These are phyloP conservation scores for Coccinonectria pachysandricola DNA, from an alignment of 2,329 filamentous ascomycete species.

Conservation along the genomic window DNA sequence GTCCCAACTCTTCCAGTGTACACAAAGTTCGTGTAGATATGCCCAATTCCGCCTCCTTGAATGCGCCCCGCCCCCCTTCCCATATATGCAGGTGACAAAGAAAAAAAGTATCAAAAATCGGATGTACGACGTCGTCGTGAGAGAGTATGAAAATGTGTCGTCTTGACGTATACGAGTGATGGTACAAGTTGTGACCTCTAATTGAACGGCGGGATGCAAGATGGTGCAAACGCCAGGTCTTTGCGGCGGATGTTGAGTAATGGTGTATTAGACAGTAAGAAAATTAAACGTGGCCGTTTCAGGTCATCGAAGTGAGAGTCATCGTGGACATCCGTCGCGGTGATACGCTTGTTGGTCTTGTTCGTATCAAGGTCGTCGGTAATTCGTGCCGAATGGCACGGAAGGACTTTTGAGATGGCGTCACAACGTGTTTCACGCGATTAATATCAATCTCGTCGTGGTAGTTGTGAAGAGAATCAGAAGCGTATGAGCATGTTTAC, in stretches of 20 bases:
- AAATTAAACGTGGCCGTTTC: conserved; percentile 13
- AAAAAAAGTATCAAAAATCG: conserved; percentile 13
- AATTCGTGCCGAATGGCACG: conserved; percentile 9
- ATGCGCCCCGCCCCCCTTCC: conserved; percentile 21
- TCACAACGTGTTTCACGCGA: too few relatives aligned
- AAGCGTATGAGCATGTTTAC: too few relatives aligned
- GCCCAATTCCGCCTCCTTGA: conserved; percentile 9
- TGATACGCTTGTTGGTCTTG: conserved; percentile 13
- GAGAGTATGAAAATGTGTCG: conserved; percentile 1
- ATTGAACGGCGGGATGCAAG: conserved; percentile 10
- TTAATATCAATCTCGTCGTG: too few relatives aligned
- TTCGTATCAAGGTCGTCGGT: conserved; percentile 17
- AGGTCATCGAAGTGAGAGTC: conserved; percentile 17
- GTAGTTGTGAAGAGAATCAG: too few relatives aligned
- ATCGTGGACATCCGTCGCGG: conserved; percentile 12
- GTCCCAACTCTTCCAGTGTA: conserved; percentile 12
- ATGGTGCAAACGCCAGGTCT: conserved; percentile 23
- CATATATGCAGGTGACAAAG: conserved; percentile 15
- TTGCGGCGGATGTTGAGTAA: conserved; percentile 21
- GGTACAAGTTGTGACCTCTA: conserved; percentile 16
- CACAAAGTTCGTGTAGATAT: conserved; percentile 15
- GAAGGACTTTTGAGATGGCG: conserved; percentile 1
- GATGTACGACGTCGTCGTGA: not conserved
- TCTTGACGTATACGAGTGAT: conserved; percentile 15
- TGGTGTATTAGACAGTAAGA: conserved; percentile 19